Evolutionary conservation across 495 filamentous ascomycete species (phyloP).

Genomic region (Podospora pseudoanserina): DNA sequence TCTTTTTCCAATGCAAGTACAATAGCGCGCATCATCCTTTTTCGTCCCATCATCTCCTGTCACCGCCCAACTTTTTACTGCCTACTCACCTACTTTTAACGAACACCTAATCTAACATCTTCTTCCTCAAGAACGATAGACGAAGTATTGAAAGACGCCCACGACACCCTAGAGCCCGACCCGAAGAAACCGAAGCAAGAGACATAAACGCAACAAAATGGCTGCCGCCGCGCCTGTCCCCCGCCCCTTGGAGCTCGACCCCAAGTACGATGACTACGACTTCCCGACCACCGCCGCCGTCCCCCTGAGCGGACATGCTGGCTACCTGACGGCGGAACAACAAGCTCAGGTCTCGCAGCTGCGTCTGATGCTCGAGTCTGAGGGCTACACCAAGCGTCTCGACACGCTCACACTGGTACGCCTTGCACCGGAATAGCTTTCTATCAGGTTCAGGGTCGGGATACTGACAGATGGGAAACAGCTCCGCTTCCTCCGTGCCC

Average conservation of each 20-base stretch:
- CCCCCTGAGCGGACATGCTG: constrained; percentile 73
- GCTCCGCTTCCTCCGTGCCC: constrained; percentile 86
- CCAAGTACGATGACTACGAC: constrained; percentile 96
- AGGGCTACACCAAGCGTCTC: constrained; percentile 77
- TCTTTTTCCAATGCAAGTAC: not conserved
- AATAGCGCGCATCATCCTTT: not conserved
- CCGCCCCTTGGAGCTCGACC: constrained; percentile 58
- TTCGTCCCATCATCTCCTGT: not conserved
- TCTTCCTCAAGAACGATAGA: constrained; percentile 4
- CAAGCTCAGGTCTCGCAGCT: constrained; percentile 87
- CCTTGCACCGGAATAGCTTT: not conserved
- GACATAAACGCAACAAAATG: constrained; percentile 22
- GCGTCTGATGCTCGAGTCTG: constrained; percentile 75
- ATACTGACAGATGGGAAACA: constrained; percentile 29
- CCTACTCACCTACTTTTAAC: not conserved
- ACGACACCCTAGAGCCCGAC: not conserved
- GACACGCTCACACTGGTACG: constrained; percentile 85
- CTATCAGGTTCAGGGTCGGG: no score
- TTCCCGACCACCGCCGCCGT: constrained; percentile 76
- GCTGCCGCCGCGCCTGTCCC: constrained; percentile 17
- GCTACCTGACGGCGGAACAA: constrained; percentile 81
- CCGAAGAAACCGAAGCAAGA: not conserved
- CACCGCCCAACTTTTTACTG: not conserved
- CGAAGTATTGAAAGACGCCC: not conserved
- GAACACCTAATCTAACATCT: not conserved